Conservation (phyloP, 192 early-diverging fungal species). For the Nowakowskiella sp. region DNA sequence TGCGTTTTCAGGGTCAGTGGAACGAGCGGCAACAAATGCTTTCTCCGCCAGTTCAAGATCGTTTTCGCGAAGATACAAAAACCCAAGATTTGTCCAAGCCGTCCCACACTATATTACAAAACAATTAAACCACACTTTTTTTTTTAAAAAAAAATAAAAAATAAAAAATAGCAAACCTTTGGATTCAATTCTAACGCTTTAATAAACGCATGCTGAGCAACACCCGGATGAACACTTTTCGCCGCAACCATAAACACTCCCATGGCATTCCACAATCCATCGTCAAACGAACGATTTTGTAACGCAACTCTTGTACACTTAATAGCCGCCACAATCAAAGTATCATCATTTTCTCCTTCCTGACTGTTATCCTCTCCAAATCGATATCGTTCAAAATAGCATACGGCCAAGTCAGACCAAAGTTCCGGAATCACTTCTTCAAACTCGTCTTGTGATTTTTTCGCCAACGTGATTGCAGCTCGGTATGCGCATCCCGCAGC, state of each 20-base stretch:
- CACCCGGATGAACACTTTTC: constrained; percentile 30
- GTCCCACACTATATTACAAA: constrained; percentile 33
- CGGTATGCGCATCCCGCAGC: too few species aligned
- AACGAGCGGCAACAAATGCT: constrained; percentile 63
- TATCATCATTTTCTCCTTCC: background rate
- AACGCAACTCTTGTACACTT: constrained; percentile 49
- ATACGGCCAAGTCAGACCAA: constrained; percentile 26
- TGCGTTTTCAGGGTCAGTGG: constrained; percentile 68
- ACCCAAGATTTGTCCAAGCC: constrained; percentile 80
- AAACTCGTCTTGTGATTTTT: background rate
- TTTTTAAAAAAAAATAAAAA: constrained; percentile 7
- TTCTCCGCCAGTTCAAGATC: constrained; percentile 70
- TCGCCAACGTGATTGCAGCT: too few species aligned
- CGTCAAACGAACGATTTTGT: constrained; percentile 49
- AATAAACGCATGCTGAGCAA: constrained; percentile 83
- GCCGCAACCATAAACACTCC: constrained; percentile 57
- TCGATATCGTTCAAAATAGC: constrained; percentile 19
- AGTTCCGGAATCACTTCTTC: constrained; percentile 8
- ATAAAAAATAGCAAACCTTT: constrained; percentile 37
- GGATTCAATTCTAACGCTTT: constrained; percentile 62
- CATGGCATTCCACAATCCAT: constrained; percentile 61
- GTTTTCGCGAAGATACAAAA: constrained; percentile 58
- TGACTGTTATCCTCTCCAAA: background rate
- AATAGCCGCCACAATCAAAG: constrained; percentile 26
- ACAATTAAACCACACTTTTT: background rate